Percentiles rank a stretch among this genome's conserved stretches.
Conservation (phyloP, 2,329 filamentous ascomycete species). For the Metarhizium humberi region DNA sequence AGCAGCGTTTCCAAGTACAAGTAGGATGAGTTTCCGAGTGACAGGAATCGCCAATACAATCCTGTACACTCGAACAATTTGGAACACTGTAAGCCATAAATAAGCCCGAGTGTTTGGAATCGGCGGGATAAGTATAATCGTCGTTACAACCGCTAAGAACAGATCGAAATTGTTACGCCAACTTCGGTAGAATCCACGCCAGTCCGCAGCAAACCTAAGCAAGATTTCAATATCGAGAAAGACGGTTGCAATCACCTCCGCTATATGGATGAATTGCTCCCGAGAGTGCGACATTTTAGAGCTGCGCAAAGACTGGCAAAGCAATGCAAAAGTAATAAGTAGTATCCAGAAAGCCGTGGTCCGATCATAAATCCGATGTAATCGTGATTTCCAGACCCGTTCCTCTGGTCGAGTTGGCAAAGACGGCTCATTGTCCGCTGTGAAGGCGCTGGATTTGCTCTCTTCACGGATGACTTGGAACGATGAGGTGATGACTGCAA, state of each 20-base stretch:
- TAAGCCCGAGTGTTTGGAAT: conserved; percentile 71
- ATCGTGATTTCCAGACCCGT: conserved; percentile 26
- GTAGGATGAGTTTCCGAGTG: conserved; percentile 74
- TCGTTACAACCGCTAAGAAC: conserved; percentile 68
- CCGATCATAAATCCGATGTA: conserved; percentile 68
- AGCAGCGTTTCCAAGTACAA: conserved; percentile 82
- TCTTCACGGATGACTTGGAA: conserved; percentile 98
- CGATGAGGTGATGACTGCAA: conserved; percentile 95
- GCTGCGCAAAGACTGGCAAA: conserved; percentile 70
- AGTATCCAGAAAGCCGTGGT: conserved; percentile 70
- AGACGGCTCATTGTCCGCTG: conserved; percentile 52
- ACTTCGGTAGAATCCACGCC: conserved; percentile 68
- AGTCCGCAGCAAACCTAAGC: conserved; percentile 68
- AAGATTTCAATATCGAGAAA: conserved; percentile 75
- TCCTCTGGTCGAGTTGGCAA: conserved; percentile 28
- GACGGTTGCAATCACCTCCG: conserved; percentile 68
- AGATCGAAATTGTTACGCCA: conserved; percentile 75
- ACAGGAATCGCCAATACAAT: conserved; percentile 83
- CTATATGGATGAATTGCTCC: conserved; percentile 55
- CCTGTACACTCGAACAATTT: conserved; percentile 85
- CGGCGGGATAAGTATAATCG: conserved; percentile 73
- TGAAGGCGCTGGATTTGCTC: conserved; percentile 88
- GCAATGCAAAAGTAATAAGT: conserved; percentile 70
- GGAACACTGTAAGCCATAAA: conserved; percentile 84
- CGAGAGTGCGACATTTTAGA: conserved; percentile 59